These are phyloP conservation scores for Lepiota subincarnata DNA, from an alignment of 768 basidiomycete species.

Conservation along the genomic window DNA sequence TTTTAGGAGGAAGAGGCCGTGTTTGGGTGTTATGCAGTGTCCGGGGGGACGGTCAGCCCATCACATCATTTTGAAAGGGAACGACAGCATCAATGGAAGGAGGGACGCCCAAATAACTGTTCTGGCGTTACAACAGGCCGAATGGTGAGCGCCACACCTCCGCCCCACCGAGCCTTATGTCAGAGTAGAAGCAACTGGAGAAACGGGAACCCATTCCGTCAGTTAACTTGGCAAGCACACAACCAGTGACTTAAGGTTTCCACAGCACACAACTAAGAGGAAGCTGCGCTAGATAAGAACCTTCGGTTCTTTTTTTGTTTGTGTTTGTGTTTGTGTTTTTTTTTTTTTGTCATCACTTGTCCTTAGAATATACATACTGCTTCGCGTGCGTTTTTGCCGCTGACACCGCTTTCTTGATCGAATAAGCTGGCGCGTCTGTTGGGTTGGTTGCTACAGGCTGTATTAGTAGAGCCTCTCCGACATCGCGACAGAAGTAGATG, in stretches of 20 bases:
- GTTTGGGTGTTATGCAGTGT: neutral
- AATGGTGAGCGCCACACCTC: neutral
- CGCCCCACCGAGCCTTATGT: neutral
- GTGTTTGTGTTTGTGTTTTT: no score
- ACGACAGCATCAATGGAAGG: conserved; percentile 11
- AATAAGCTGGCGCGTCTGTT: neutral
- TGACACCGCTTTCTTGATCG: conserved; percentile 11
- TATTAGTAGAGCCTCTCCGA: no score
- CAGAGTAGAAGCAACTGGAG: neutral
- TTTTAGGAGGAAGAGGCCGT: neutral
- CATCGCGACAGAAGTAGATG: no score
- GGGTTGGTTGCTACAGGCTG: neutral
- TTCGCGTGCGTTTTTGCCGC: conserved; percentile 7
- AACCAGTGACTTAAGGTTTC: no score
- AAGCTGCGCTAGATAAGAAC: no score
- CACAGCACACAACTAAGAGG: no score
- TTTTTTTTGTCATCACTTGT: no score
- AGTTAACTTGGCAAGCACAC: neutral
- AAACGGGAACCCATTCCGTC: neutral
- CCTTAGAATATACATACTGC: no score
- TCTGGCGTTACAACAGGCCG: neutral
- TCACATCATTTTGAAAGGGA: neutral
- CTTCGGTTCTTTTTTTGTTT: no score
- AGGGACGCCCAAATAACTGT: neutral
- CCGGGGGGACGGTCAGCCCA: neutral